A percentile compares a stretch with the other conserved stretches of the same genome.
phyloP scores from a whole-genome alignment of 129 eudicot genomes.

The Gnaphalium uliginosum region DNA sequence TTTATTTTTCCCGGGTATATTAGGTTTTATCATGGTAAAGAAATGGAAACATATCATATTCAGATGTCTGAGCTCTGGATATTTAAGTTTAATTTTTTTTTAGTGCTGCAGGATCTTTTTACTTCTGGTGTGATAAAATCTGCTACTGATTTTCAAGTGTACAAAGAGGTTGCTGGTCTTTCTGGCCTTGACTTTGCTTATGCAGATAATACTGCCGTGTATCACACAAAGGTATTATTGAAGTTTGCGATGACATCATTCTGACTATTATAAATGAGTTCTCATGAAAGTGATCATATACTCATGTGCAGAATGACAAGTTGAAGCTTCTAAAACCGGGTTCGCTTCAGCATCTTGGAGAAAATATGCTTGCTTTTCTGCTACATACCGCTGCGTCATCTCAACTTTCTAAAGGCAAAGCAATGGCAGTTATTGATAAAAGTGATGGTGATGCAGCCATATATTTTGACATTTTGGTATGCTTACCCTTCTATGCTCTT shows the following conservation, averaged over 20 bases:
- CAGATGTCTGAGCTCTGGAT: slow-evolving; percentile 12
- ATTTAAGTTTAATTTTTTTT: slow-evolving; percentile 30
- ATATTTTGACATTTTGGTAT: slow-evolving; percentile 95
- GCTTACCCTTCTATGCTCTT: slow-evolving; percentile 3
- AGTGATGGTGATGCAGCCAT: slow-evolving; percentile 54
- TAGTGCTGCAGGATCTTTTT: slow-evolving; percentile 88
- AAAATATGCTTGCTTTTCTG: slow-evolving; percentile 91
- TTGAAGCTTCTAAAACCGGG: slow-evolving; percentile 80
- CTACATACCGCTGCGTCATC: slow-evolving; percentile 71
- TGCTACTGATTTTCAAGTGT: slow-evolving; percentile 97
- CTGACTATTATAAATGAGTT: not conserved
- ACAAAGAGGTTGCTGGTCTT: slow-evolving; percentile 89
- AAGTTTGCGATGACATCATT: slow-evolving; percentile 1
- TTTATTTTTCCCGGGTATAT: not conserved
- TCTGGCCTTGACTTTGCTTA: slow-evolving; percentile 98
- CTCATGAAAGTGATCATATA: not conserved
- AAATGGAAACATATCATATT: not conserved
- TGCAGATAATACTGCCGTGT: slow-evolving; percentile 85
- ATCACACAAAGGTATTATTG: slow-evolving; percentile 84
- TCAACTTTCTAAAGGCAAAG: slow-evolving; percentile 52
- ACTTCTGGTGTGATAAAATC: slow-evolving; percentile 86
- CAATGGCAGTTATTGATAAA: slow-evolving; percentile 35
- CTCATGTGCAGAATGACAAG: slow-evolving; percentile 77
- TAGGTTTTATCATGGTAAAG: not conserved
- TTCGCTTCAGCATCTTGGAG: slow-evolving; percentile 99